These are phyloP conservation scores for Aspergillus carbonarius DNA, from an alignment of 2,329 filamentous ascomycete genomes.

Conservation along the genomic window DNA sequence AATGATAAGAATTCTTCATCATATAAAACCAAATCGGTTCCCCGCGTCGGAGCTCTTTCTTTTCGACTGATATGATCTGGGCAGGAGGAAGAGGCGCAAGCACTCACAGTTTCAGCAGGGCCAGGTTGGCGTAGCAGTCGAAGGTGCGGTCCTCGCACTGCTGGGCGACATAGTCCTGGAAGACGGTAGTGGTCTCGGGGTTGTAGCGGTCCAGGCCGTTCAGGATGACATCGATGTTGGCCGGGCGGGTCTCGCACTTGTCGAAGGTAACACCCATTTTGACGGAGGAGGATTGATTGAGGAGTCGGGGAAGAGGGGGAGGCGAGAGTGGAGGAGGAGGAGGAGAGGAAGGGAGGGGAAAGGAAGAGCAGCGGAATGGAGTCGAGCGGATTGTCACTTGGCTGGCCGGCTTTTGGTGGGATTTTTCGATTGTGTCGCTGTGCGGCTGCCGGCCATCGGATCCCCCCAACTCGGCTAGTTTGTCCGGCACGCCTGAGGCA, in stretches of 20 bases:
- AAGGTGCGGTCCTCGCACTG: slow-evolving; percentile 95
- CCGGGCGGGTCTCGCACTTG: slow-evolving; percentile 86
- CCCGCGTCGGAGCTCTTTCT: slow-evolving; percentile 5
- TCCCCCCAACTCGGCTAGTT: slow-evolving; percentile 12
- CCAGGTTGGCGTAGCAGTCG: slow-evolving; percentile 96
- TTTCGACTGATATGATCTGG: not conserved
- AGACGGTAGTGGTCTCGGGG: slow-evolving; percentile 87
- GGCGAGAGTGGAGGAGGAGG: not conserved
- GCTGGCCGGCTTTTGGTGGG: slow-evolving; percentile 20
- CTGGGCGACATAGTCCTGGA: slow-evolving; percentile 90
- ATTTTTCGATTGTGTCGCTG: slow-evolving; percentile 28
- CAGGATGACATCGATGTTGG: slow-evolving; percentile 88
- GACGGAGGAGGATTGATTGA: slow-evolving; percentile 5
- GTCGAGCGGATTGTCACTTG: not conserved
- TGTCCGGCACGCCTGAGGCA: slow-evolving; percentile 14
- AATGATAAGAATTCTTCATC: slow-evolving; percentile 67
- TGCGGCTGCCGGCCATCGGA: slow-evolving; percentile 19
- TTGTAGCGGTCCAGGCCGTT: slow-evolving; percentile 98
- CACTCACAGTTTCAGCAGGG: slow-evolving; percentile 88
- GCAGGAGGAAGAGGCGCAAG: slow-evolving; percentile 4
- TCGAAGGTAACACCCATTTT: slow-evolving; percentile 61
- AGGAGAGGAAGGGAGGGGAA: slow-evolving; percentile 2
- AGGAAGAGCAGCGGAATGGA: slow-evolving; percentile 11
- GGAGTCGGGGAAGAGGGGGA: not conserved
- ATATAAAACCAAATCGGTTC: slow-evolving; percentile 39